Base-by-base conservation (phyloP, 2,329 filamentous ascomycete genomes). In the Alternaria consortialis region DNA sequence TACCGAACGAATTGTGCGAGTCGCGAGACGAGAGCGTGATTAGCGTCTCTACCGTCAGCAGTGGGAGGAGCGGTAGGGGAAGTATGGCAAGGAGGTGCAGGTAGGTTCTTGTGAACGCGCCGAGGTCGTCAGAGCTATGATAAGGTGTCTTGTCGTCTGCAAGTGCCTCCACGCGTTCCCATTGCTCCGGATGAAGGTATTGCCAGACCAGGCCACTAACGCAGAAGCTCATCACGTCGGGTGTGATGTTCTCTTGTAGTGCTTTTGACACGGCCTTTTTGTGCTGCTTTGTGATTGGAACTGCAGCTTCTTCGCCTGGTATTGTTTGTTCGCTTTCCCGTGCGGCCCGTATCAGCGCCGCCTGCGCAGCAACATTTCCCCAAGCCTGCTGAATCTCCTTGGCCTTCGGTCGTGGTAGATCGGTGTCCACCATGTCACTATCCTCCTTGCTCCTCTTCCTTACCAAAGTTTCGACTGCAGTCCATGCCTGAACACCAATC, bases 1-100 rank as follows among this genome's bases (percentile, higher is more conserved):
- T 82, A 31, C 82, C 82, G 59, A 84, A 84, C 1, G 80, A 77
- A 60, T 84, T 84, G 64, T 83, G 81, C 32, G 78, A 79, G 58
- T 80, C 80, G 15, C 80, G 80, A 4, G 71, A 66, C 11, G 77
- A 76, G 27, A 83, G 68, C 6, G 68, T 64, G 25, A 76, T 70
- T 23, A 81, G 74, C 0, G 75, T 73, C 12, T 74, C 67, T 0
- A 75, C 61, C 0, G 77, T 82, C 43, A 79, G 63, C 36, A 70
- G 66, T 0, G 67, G 62, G 6, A 81, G 71, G 0, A 84, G 71
- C 0, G 70, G 58, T 0, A 66, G 17, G 0, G 82, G 81, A 0
- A 83, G 69, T 11, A 82, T 69, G 5, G 78, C 72, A 7, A 80
- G 69, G 9, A 84, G 79, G 37, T 83, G 81, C 5, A 82, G 71